These are phyloP conservation scores for Galerina sulciceps DNA, from an alignment of 768 basidiomycete species.

Conservation along the genomic window DNA sequence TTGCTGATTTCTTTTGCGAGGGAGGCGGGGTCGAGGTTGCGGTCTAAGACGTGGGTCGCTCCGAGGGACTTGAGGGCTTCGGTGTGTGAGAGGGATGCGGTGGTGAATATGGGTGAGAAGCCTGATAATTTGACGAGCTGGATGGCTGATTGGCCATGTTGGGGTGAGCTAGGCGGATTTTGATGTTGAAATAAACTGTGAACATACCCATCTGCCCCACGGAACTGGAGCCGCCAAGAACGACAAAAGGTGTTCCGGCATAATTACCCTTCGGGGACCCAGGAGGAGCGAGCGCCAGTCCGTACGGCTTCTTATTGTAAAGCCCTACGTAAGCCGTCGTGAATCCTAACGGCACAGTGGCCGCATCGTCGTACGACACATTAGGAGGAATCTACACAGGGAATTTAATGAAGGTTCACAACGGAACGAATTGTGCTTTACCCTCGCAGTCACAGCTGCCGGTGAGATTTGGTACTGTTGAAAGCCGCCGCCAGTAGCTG, in stretches of 20 bases:
- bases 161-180: neutral
- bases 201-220: conserved; percentile 12
- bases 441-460: conserved; percentile 13
- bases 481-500: conserved; percentile 39
- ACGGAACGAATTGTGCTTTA: neutral
- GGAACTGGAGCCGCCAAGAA: conserved; percentile 5
- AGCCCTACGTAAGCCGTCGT: conserved; percentile 52
- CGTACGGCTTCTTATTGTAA: conserved; percentile 41
- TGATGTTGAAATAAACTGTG: neutral
- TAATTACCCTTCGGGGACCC: conserved; percentile 42
- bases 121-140: conserved; percentile 43
- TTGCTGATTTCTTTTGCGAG: conserved; percentile 25
- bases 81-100: conserved; percentile 34
- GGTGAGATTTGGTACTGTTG: conserved; percentile 16
- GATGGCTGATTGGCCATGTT: conserved; percentile 2
- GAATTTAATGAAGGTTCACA: neutral
- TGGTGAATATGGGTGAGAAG: conserved; percentile 45
- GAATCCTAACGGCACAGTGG: conserved; percentile 39
- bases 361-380: conserved; percentile 39
- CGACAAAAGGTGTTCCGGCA: conserved; percentile 45
- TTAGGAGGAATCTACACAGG: conserved; percentile 37
- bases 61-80: conserved; percentile 40
- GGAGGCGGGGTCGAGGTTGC: conserved; percentile 15
- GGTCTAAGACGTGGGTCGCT: conserved; percentile 42
- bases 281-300: conserved; percentile 43